A percentile compares a stretch with the other conserved stretches of the same genome.
phyloP scores from a whole-genome alignment of 495 filamentous ascomycete genomes.

The Aspergillus haitiensis region DNA sequence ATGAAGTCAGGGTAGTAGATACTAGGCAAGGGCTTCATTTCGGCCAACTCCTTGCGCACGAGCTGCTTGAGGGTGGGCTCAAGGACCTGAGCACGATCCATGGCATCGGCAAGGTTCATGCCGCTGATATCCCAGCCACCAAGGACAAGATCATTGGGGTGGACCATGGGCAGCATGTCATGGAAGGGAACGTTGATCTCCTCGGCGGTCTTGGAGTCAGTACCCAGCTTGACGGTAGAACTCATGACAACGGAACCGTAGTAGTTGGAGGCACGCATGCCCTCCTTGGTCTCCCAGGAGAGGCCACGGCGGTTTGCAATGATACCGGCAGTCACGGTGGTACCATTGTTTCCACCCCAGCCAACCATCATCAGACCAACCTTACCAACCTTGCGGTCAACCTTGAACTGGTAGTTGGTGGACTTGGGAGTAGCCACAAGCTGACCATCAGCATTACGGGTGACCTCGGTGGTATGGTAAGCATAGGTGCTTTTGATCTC shows the following conservation, averaged over 20 bases:
- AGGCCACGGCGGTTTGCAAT: slow-evolving; percentile 88
- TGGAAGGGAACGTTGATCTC: slow-evolving; percentile 98
- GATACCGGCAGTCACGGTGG: slow-evolving; percentile 96
- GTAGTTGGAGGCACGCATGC: slow-evolving; percentile 83
- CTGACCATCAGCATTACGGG: slow-evolving; percentile 69
- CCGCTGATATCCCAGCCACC: slow-evolving; percentile 97
- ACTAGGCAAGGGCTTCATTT: slow-evolving; percentile 85
- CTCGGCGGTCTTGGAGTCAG: slow-evolving; percentile 76
- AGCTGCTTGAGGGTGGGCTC: slow-evolving; percentile 87
- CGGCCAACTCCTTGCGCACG: slow-evolving; percentile 89
- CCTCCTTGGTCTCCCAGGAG: slow-evolving; percentile 91
- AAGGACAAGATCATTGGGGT: slow-evolving; percentile 93
- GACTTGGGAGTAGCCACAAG: slow-evolving; percentile 84
- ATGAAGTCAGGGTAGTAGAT: slow-evolving; percentile 99
- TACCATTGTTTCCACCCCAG: slow-evolving; percentile 97
- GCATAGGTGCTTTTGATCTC: slow-evolving; percentile 94
- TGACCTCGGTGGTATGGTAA: slow-evolving; percentile 88
- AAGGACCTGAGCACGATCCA: slow-evolving; percentile 93
- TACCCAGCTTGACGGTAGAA: slow-evolving; percentile 94
- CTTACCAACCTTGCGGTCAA: slow-evolving; percentile 90
- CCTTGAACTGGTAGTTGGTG: slow-evolving; percentile 94
- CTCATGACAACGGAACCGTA: slow-evolving; percentile 96
- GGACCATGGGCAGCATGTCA: slow-evolving; percentile 91
- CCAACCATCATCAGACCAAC: slow-evolving; percentile 96
- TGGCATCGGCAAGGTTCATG: slow-evolving; percentile 83